Base-by-base conservation (phyloP, 2,329 filamentous ascomycete genomes). In the Aspergillus tubingensis region DNA sequence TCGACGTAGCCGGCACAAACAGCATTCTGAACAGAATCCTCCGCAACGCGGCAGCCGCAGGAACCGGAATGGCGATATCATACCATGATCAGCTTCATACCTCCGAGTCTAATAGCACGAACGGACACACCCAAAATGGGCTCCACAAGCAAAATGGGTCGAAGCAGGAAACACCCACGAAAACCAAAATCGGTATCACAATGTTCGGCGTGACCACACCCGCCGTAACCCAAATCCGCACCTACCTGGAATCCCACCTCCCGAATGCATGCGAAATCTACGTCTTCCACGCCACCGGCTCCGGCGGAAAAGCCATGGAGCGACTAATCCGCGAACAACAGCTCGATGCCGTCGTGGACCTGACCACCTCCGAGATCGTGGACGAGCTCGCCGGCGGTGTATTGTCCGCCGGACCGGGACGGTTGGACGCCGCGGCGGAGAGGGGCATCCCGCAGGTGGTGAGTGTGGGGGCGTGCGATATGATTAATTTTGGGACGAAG, bases 201-300 rank as follows among this genome's bases (percentile, higher is more conserved):
- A 91, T 91, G 88, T 91, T 91, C 68, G 88, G 89, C 2, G 88
- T 91, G 6, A 91, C 89, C 0, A 91, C 88, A 0, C 87, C 88
- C 0, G 85, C 83, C 10, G 88, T 87, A 0, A 83, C 87, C 50
- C 74, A 72, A 1, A 83, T 88, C 1, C 80, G 86, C 0, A 66
- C 72, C 1, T 73, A 82, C 49, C 77, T 90, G 0, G 79, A 84
- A 54, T 62, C 72, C 1, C 72, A 52, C 3, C 48, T 75, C 3
- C 23, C 52, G 2, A 74, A 80, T 56, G 69, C 70, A 2, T 80
- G 84, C 53, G 88, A 90, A 65, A 80, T 83, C 2, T 88, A 85
- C 64, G 79, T 90, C 2, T 91, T 91, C 68, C 88, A 91, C 67
- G 88, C 88, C 2, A 91, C 88, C 0, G 88, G 88, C 0, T 81